phyloP scores from a whole-genome alignment of 208 protist species.

The Phytomonas sp. region DNA sequence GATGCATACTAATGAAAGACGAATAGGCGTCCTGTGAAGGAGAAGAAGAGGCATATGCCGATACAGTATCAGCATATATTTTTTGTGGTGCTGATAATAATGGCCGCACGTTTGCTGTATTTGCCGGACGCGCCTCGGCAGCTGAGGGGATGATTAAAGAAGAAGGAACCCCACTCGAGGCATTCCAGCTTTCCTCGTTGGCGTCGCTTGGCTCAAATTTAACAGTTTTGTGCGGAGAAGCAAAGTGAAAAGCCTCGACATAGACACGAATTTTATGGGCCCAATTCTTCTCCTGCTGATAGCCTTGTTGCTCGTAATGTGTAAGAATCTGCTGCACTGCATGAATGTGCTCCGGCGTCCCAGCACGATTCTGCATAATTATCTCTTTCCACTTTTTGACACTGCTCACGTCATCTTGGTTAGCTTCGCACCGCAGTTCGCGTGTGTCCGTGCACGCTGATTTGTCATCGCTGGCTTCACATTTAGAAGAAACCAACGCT shows the following conservation, averaged over 20 bases:
- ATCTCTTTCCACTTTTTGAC: background rate
- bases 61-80: background rate
- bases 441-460: background rate
- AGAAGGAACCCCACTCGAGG: background rate
- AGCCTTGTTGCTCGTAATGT: conserved; percentile 25
- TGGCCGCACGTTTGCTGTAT: background rate
- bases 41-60: background rate
- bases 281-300: conserved; percentile 26
- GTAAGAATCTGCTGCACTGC: conserved; percentile 28
- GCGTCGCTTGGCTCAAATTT: background rate
- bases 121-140: background rate
- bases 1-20: background rate
- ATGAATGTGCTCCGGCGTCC: conserved; percentile 34
- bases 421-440: background rate
- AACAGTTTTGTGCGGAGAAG: background rate
- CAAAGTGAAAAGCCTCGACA: background rate
- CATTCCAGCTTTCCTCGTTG: background rate
- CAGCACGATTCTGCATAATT: conserved; percentile 16
- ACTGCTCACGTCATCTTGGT: background rate
- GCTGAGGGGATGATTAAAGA: background rate
- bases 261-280: conserved; percentile 1
- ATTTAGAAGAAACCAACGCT: background rate
- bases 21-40: background rate
- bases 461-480: background rate
- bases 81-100: background rate